Evolutionary conservation across 2,329 filamentous ascomycete genomes (phyloP).

Genomic region (Penicillium freii): DNA sequence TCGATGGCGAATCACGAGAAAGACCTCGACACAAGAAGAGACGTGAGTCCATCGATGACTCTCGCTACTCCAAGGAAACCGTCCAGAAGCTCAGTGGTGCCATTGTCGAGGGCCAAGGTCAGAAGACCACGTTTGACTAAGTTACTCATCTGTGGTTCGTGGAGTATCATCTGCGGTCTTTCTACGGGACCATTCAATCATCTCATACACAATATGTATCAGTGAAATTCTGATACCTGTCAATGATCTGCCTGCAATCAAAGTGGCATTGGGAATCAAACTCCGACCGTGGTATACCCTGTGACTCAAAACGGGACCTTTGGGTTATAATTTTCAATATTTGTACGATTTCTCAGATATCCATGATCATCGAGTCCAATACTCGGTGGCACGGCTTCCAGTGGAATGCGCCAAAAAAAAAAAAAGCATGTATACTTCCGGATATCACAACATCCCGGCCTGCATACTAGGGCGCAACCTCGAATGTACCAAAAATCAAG

Average conservation of each 20-base stretch:
- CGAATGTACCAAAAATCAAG: background rate
- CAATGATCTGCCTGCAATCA: background rate
- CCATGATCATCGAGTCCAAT: background rate
- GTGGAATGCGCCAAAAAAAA: constrained; percentile 2
- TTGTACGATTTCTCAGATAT: background rate
- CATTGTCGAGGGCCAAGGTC: constrained; percentile 74
- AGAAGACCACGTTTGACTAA: constrained; percentile 77
- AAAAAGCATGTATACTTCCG: constrained; percentile 8
- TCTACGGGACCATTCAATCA: background rate
- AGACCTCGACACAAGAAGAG: constrained; percentile 27
- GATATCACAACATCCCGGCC: constrained; percentile 3
- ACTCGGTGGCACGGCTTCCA: constrained; percentile 1
- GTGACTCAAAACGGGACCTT: background rate
- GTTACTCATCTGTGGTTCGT: background rate
- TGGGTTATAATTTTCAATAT: background rate
- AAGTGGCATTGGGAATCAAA: background rate
- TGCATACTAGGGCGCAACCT: background rate
- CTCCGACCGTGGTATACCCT: background rate
- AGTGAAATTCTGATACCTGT: background rate
- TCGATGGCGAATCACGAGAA: constrained; percentile 26
- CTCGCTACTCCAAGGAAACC: constrained; percentile 50
- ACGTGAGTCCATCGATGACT: constrained; percentile 38
- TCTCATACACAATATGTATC: background rate
- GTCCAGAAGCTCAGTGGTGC: constrained; percentile 69
- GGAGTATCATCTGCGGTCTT: background rate